Percentiles rank a stretch among this genome's conserved stretches.
phyloP scores from a whole-genome alignment of 2,329 filamentous ascomycete genomes.

The Lasiodiplodia hormozganensis region DNA sequence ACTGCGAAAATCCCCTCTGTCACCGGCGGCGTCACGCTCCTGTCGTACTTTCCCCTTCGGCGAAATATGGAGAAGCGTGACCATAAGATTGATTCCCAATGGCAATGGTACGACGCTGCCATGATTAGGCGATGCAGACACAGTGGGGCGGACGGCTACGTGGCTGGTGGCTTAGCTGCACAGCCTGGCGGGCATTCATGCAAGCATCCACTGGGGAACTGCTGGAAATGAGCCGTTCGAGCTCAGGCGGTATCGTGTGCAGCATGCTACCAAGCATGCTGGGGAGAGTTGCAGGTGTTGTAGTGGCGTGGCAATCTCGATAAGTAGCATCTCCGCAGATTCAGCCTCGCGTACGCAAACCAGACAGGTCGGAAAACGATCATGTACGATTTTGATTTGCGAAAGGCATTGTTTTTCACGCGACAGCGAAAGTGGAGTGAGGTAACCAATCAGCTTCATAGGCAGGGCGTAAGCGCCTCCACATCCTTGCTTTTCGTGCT shows the following conservation, averaged over 20 bases:
- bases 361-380: background rate
- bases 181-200: background rate
- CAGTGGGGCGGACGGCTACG: too few relatives aligned
- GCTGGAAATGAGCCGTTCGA: background rate
- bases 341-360: background rate
- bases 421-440: background rate
- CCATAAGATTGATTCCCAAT: background rate
- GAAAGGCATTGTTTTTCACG: background rate
- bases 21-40: background rate
- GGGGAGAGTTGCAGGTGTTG: background rate
- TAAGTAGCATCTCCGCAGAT: background rate
- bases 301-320: background rate
- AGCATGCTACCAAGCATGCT: background rate
- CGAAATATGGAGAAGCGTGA: background rate
- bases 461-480: background rate
- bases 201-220: background rate
- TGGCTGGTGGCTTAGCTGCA: background rate
- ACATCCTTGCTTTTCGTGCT: background rate
- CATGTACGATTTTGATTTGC: background rate
- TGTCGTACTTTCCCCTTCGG: background rate
- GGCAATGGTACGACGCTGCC: background rate
- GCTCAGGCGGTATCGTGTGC: background rate
- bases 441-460: background rate
- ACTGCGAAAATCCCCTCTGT: background rate
- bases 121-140: background rate